A percentile compares a stretch with the other conserved stretches of the same genome.
Evolutionary conservation across 371 early-diverging fungal species (phyloP).

Genomic region (Ordospora pajunii): DNA sequence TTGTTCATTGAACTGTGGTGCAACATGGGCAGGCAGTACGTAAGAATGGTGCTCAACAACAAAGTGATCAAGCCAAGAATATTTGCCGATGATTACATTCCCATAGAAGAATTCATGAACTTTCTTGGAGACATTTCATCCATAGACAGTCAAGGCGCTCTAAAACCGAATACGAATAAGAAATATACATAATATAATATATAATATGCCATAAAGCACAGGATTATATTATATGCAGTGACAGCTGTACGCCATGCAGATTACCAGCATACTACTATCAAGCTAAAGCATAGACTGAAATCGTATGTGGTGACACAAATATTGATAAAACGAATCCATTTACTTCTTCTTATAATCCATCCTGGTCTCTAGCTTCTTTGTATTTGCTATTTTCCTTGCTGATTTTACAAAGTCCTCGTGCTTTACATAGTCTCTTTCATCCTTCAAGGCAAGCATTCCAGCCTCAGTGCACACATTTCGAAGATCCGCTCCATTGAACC

Average conservation of each 20-base stretch:
- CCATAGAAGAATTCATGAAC: slow-evolving; percentile 23
- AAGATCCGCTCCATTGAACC: slow-evolving; percentile 97
- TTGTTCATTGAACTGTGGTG: slow-evolving; percentile 55
- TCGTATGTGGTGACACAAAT: neutral
- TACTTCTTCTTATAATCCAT: slow-evolving; percentile 70
- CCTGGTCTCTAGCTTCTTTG: slow-evolving; percentile 94
- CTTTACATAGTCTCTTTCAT: slow-evolving; percentile 87
- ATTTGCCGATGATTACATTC: slow-evolving; percentile 17
- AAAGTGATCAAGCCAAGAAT: slow-evolving; percentile 19
- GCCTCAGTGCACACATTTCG: slow-evolving; percentile 98
- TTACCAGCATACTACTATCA: neutral
- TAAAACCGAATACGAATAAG: neutral
- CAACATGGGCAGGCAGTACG: slow-evolving; percentile 14
- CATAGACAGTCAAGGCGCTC: neutral
- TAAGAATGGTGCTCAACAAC: slow-evolving; percentile 45
- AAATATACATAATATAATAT: neutral
- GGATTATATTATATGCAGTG: neutral
- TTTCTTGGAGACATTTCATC: slow-evolving; percentile 2
- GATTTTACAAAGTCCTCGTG: slow-evolving; percentile 99
- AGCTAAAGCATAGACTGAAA: neutral
- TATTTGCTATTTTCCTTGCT: slow-evolving; percentile 88
- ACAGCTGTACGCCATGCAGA: neutral
- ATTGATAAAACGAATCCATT: slow-evolving; percentile 6
- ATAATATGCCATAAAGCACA: neutral
- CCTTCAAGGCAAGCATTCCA: slow-evolving; percentile 98